phyloP scores from a whole-genome alignment of 2,329 filamentous ascomycete species.

The Phyllosticta citribraziliensis region DNA sequence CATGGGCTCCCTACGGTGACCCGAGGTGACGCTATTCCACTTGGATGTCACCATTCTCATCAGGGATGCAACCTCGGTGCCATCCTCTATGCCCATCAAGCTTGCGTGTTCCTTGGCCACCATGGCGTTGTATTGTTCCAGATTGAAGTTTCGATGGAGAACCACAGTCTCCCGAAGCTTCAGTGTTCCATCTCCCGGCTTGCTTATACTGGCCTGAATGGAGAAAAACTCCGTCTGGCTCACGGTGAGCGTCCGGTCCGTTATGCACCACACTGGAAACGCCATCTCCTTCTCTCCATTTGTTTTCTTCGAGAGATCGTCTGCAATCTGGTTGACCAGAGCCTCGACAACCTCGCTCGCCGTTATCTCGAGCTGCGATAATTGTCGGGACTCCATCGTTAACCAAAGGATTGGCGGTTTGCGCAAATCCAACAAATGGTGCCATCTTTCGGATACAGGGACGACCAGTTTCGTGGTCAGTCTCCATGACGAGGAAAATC shows the following conservation, averaged over 20 bases:
- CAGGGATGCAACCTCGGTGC: neutral
- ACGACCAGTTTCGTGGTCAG: neutral
- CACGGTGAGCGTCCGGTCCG: neutral
- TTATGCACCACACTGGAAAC: neutral
- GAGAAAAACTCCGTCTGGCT: neutral
- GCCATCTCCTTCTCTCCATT: neutral
- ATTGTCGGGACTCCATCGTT: neutral
- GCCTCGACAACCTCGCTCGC: neutral
- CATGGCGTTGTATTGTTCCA: neutral
- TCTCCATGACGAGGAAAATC: neutral
- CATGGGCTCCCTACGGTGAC: fast-evolving
- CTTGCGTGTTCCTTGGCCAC: neutral
- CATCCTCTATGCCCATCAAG: neutral
- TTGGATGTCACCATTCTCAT: neutral
- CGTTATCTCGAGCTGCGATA: neutral
- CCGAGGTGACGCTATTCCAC: neutral
- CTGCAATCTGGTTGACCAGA: neutral
- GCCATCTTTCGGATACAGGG: neutral
- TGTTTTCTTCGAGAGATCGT: neutral
- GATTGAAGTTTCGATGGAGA: neutral
- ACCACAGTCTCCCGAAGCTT: neutral
- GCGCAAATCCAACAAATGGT: neutral
- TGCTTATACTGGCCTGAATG: neutral
- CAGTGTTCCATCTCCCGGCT: neutral
- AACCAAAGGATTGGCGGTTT: neutral